phyloP scores from a whole-genome alignment of 257 asterid genomes.

The Voacanga thouarsii region DNA sequence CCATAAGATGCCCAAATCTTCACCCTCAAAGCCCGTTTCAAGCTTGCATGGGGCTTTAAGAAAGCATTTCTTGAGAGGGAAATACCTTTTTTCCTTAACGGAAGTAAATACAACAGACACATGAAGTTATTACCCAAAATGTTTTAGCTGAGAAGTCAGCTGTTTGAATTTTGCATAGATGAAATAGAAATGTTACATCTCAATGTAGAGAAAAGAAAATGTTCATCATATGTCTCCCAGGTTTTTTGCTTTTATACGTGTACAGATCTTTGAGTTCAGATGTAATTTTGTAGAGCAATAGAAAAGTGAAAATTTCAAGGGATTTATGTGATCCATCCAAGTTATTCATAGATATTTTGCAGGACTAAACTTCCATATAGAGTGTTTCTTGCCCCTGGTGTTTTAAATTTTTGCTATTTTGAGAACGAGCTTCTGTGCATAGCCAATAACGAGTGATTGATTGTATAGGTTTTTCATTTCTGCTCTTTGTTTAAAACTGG shows the following conservation, averaged over 20 bases:
- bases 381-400: too few relatives aligned
- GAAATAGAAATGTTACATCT: constrained; percentile 6
- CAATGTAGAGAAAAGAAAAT: neutral
- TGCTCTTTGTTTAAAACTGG: too few relatives aligned
- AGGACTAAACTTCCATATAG: too few relatives aligned
- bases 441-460: too few relatives aligned
- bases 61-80: neutral
- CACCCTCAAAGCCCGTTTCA: neutral
- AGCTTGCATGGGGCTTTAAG: neutral
- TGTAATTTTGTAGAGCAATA: constrained; percentile 14
- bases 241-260: constrained; percentile 14
- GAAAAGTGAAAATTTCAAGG: constrained; percentile 9
- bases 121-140: neutral
- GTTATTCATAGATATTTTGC: too few relatives aligned
- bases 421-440: too few relatives aligned
- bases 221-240: neutral
- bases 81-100: neutral
- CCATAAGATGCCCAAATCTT: neutral
- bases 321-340: neutral
- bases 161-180: neutral
- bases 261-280: constrained; percentile 16
- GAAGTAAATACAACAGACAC: neutral
- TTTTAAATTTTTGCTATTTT: too few relatives aligned
- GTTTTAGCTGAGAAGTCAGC: neutral
- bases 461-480: too few relatives aligned